phyloP scores from a whole-genome alignment of 2,329 filamentous ascomycete genomes.

The Phyllosticta citrichinensis region DNA sequence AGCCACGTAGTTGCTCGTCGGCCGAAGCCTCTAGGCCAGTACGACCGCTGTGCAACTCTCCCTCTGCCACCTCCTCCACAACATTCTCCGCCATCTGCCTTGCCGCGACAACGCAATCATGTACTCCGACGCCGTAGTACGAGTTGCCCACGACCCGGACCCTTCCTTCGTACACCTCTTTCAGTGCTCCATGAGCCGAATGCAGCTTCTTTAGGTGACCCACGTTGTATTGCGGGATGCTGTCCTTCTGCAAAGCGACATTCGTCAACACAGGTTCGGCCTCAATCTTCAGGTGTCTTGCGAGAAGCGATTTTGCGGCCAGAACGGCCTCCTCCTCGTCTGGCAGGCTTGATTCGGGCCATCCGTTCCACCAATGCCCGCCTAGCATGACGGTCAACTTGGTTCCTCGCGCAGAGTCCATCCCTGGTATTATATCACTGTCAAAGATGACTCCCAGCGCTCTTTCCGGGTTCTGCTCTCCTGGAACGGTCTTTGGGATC shows the following conservation, averaged over 20 bases:
- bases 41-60: slow-evolving; percentile 17
- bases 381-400: slow-evolving; percentile 93
- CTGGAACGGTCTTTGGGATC: slow-evolving; percentile 63
- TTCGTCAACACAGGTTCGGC: slow-evolving; percentile 51
- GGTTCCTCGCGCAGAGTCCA: slow-evolving; percentile 54
- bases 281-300: slow-evolving; percentile 64
- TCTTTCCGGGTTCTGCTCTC: slow-evolving; percentile 66
- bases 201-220: slow-evolving; percentile 60
- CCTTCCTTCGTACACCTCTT: slow-evolving; percentile 47
- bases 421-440: slow-evolving; percentile 51
- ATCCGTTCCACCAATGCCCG: slow-evolving; percentile 73
- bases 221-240: slow-evolving; percentile 83
- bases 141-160: slow-evolving; percentile 51
- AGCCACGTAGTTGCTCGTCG: no score
- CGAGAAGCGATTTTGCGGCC: slow-evolving; percentile 61
- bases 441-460: slow-evolving; percentile 91
- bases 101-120: slow-evolving; percentile 45
- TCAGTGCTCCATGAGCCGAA: slow-evolving; percentile 45
- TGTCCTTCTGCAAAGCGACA: slow-evolving; percentile 55
- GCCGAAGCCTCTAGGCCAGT: slow-evolving; percentile 28
- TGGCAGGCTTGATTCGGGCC: slow-evolving; percentile 41
- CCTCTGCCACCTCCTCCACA: slow-evolving; percentile 18
- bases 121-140: slow-evolving; percentile 39
- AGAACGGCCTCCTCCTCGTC: slow-evolving; percentile 53
- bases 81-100: slow-evolving; percentile 41